Percentiles rank a stretch among this genome's conserved stretches.
Conservation (phyloP, 352 stramenopile genomes). For the Thraustochytrium sp. region DNA sequence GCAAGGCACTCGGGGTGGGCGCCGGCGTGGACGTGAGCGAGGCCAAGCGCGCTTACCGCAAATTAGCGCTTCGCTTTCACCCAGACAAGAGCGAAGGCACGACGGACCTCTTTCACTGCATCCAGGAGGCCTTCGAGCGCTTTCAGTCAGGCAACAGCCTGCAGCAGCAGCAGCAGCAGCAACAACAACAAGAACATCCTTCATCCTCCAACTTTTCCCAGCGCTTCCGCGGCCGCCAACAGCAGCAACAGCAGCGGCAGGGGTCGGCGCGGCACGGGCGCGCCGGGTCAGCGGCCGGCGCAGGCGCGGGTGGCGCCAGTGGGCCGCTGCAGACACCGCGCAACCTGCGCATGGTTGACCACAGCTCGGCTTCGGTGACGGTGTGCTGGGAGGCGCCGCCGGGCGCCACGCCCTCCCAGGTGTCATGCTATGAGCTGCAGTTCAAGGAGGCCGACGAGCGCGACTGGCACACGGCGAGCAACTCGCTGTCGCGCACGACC, state of each 20-base stretch:
- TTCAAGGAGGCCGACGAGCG: slow-evolving; percentile 36
- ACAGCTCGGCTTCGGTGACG: slow-evolving; percentile 23
- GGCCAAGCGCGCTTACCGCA: slow-evolving; percentile 97
- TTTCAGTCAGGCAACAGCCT: neutral
- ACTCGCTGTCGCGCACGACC: neutral
- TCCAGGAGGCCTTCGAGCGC: slow-evolving; percentile 34
- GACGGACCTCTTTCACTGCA: slow-evolving; percentile 31
- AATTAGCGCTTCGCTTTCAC: slow-evolving; percentile 86
- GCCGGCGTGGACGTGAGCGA: slow-evolving; percentile 59
- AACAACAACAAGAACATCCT: neutral
- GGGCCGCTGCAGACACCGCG: slow-evolving; percentile 7
- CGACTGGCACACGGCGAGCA: slow-evolving; percentile 29
- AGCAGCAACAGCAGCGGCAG: neutral
- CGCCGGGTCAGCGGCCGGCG: neutral
- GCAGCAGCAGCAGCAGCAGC: neutral
- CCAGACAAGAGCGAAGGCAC: slow-evolving; percentile 72
- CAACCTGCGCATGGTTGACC: slow-evolving; percentile 26
- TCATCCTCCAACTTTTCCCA: slow-evolving; percentile 19
- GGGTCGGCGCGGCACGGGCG: neutral
- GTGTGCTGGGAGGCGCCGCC: slow-evolving; percentile 14
- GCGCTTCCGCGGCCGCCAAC: neutral
- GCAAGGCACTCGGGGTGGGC: neutral
- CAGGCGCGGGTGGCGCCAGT: neutral
- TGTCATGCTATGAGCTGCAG: slow-evolving; percentile 38
- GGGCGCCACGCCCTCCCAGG: neutral